phyloP scores from a whole-genome alignment of 139 green algal species.

The Tetraselmis chui region DNA sequence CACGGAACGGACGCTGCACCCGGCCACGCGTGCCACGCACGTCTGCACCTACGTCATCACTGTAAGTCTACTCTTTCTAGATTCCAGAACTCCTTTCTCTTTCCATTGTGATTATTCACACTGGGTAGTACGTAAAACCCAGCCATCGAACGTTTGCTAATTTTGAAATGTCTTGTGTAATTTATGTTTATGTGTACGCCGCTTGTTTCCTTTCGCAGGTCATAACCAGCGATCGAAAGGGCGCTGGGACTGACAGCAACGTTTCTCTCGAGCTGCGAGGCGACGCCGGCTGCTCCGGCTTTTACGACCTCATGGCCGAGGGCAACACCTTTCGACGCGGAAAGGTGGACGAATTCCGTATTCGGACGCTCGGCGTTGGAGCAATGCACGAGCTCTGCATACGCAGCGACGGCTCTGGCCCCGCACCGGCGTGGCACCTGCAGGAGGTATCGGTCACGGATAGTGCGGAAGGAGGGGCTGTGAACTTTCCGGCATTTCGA shows the following conservation, averaged over 20 bases:
- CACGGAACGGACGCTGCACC: background rate
- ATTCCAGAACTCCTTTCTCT: no score
- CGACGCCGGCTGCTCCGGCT: background rate
- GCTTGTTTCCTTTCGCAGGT: background rate
- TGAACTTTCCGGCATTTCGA: background rate
- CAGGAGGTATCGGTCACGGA: background rate
- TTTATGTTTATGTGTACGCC: no score
- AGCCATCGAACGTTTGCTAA: no score
- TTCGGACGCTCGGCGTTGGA: background rate
- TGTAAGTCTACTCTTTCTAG: no score
- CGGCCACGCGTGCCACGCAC: background rate
- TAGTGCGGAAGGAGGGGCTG: background rate
- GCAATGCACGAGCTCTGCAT: background rate
- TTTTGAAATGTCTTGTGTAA: no score
- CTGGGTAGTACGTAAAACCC: no score
- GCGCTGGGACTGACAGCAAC: background rate
- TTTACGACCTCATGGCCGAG: background rate
- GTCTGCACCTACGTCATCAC: background rate
- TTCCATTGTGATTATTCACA: no score
- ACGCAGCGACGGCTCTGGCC: background rate
- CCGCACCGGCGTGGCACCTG: background rate
- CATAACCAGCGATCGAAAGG: background rate
- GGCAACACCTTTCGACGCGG: background rate
- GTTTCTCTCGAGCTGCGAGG: background rate
- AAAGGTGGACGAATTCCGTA: background rate